These are phyloP conservation scores for Magnusiomyces ingens DNA, from an alignment of 1,139 yeast genomes.

Conservation along the genomic window DNA sequence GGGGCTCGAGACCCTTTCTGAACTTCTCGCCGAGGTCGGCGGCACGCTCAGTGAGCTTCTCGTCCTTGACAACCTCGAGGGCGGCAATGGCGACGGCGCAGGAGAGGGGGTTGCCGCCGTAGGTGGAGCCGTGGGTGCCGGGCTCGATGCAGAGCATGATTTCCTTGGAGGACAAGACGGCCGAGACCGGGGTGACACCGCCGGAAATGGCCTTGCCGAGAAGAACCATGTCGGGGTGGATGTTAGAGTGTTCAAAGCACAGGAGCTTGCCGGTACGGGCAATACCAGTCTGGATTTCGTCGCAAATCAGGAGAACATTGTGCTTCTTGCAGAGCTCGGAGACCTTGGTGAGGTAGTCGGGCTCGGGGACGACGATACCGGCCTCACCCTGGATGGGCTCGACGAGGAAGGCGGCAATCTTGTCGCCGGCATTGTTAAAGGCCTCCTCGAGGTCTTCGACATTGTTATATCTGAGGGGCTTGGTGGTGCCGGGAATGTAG, in stretches of 20 bases:
- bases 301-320: conserved; percentile 85
- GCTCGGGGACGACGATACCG: conserved; percentile 92
- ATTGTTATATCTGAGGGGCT: conserved; percentile 36
- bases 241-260: conserved; percentile 82
- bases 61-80: conserved; percentile 81
- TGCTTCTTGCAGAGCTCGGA: conserved; percentile 70
- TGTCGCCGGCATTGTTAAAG: conserved; percentile 76
- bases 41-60: conserved; percentile 77
- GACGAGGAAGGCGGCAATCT: conserved; percentile 81
- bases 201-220: conserved; percentile 95
- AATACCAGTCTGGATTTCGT: conserved; percentile 96
- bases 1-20: conserved; percentile 55
- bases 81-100: conserved; percentile 95
- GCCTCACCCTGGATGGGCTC: conserved; percentile 99
- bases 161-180: conserved; percentile 79
- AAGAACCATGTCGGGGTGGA: conserved; percentile 77
- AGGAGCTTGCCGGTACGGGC: conserved; percentile 95
- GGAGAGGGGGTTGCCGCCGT: conserved; percentile 96
- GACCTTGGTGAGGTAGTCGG: conserved; percentile 68
- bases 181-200: conserved; percentile 89
- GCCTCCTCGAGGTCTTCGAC: conserved; percentile 85
- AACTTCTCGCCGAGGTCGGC: conserved; percentile 62
- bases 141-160: conserved; percentile 88
- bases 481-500: conserved; percentile 49
- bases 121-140: conserved; percentile 96